Evolutionary conservation across 495 filamentous ascomycete species (phyloP), one percentile per base, ranked within the genome.

Genomic region (Xylaria cubensis): DNA sequence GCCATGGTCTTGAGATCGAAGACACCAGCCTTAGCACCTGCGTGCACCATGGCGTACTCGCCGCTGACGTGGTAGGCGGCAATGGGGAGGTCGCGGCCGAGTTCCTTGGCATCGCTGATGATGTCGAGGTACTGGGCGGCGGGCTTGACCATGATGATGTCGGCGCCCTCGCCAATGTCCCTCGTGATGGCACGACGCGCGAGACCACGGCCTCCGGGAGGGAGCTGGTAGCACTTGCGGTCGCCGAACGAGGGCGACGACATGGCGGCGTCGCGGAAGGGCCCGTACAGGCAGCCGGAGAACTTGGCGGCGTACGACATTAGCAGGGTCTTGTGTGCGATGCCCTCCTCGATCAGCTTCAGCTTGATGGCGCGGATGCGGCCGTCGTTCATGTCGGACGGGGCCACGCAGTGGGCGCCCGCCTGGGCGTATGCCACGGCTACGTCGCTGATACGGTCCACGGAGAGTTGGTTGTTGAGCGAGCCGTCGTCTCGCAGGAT

Each of bases 251-350:
- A 94, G 6, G 96, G 96, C 24, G 88, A 87, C 1, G 97, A 98
- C 21, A 95, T 95, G 26, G 96, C 96, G 12, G 96, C 95, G 80
- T 99, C 96, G 67, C 96, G 91, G 86, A 99, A 99, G 36, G 96
- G 96, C 0, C 96, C 96, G 83, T 99, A 99, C 5, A 99, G 87
- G 78, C 94, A 97, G 66, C 96, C 96, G 50, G 92, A 93, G 83
- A 99, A 99, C 79, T 99, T 99, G 69, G 96, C 96, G 44, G 94
- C 92, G 80, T 99, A 99, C 17, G 94, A 97, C 95, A 99, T 98
- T 29, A 99, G 85, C 64, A 97, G 89, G 10, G 92, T 89, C 76
- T 91, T 92, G 79, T 99, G 96, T 13, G 93, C 92, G 75, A 98
- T 89, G 67, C 94, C 94, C 36, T 91, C 89, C 79, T 97, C 94